These are phyloP conservation scores for Staphylotrichum longicolle DNA, from an alignment of 495 filamentous ascomycete species.

Conservation along the genomic window DNA sequence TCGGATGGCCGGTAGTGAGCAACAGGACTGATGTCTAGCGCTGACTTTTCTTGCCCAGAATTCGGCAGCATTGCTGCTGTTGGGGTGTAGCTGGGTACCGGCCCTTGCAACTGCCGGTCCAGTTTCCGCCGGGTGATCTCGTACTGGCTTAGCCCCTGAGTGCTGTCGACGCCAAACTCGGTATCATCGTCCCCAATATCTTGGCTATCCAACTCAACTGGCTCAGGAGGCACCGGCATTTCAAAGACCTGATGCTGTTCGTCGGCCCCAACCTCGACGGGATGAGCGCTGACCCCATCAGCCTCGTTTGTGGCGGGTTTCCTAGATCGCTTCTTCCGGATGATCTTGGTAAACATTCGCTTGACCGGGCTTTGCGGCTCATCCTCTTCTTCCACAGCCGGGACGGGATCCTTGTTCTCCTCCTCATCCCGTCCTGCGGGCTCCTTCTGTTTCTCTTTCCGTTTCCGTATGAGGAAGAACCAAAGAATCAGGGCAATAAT, in stretches of 20 bases:
- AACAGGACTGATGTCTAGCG: constrained; percentile 37
- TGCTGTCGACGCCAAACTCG: constrained; percentile 34
- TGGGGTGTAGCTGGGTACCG: constrained; percentile 38
- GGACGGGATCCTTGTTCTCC: constrained; percentile 30
- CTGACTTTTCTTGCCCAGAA: constrained; percentile 34
- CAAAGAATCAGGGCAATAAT: constrained; percentile 38
- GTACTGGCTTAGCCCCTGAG: constrained; percentile 40
- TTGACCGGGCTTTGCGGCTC: constrained; percentile 32
- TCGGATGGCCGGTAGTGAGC: constrained; percentile 42
- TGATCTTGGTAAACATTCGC: constrained; percentile 37
- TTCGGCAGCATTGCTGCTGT: constrained; percentile 5
- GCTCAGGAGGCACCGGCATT: constrained; percentile 46
- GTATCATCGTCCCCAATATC: constrained; percentile 38
- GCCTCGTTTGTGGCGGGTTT: constrained; percentile 22
- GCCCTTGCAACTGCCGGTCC: constrained; percentile 43
- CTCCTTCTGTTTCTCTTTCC: constrained; percentile 24
- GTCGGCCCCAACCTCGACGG: constrained; percentile 48
- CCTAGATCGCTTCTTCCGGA: constrained; percentile 32
- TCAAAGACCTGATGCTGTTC: constrained; percentile 50
- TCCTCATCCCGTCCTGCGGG: constrained; percentile 18
- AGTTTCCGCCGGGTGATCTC: constrained; percentile 46
- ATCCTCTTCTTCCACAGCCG: constrained; percentile 24
- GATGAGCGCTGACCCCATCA: constrained; percentile 26
- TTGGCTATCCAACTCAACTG: constrained; percentile 50
- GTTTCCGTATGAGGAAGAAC: constrained; percentile 36